Base-by-base conservation (phyloP, 805 yeast genomes). In the Helenozyma baotianmanensis region DNA sequence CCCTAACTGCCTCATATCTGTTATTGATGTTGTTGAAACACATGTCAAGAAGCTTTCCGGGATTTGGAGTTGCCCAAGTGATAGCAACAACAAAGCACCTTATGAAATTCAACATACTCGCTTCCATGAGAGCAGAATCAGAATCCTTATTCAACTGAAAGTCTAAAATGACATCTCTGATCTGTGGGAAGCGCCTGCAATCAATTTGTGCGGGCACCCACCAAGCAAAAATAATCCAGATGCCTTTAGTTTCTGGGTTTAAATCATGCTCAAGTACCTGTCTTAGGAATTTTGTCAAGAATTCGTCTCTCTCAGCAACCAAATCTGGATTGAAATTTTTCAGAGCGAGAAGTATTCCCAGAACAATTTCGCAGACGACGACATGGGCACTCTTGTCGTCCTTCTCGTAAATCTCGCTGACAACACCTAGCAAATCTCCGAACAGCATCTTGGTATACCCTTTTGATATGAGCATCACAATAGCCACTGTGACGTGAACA, bases 311-410 rank as follows among this genome's bases (percentile, higher is more conserved):
- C 7, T 45, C 41, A 2, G 42, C 39, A 7, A 60, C 25, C 21
- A 58, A 51, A 3, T 59, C 60, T 0, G 53, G 44, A 2, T 59
- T 51, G n/a, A 76, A 64, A 33, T 51, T 58, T 33, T 62, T 67
- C 6, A 78, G 62, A 2, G 77, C 69, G 6, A 75, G 49, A 13
- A 84, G 51, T 6, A 87, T 45, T 2, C 89, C 94, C 12, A 79
- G 70, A 18, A 80, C 59, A 2, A 85, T 53, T 53, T 89, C 97
- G 35, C 86, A 76, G 1, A 73, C 66, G 9, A 82, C 78, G 18
- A 92, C 78, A 51, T 89, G 94, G 2, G 82, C 64, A 11, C 86
- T 75, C 46, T 81, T 82, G 37, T 87, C 95, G 36, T 77, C 80
- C 18, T 70, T 65, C 10, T 74, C 73, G 48, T 81, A 85, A 6